phyloP scores from a whole-genome alignment of 345 rosid genomes.

The Syzygium grande region DNA sequence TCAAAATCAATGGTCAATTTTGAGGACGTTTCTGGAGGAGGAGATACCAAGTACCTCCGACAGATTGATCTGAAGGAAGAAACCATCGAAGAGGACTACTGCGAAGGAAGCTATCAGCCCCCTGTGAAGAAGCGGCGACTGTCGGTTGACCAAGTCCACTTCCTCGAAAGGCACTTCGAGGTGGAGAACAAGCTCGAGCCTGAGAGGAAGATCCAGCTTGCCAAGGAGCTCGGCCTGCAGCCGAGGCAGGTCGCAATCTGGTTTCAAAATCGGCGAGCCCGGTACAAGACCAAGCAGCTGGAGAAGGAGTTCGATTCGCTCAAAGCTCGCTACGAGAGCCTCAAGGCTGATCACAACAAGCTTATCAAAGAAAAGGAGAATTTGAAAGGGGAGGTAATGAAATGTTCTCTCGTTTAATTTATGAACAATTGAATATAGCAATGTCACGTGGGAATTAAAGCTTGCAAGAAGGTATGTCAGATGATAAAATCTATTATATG shows the following conservation, averaged over 20 bases:
- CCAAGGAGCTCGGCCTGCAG: conserved; percentile 60
- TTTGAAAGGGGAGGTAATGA: conserved; percentile 47
- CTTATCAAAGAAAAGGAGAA: conserved; percentile 37
- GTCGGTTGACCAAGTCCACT: conserved; percentile 39
- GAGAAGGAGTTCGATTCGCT: conserved; percentile 48
- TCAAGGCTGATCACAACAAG: conserved; percentile 44
- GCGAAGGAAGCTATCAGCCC: conserved; percentile 13
- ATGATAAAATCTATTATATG: not conserved
- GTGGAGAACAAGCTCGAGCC: conserved; percentile 72
- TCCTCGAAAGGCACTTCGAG: conserved; percentile 63
- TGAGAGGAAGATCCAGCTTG: conserved; percentile 59
- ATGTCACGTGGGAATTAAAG: not conserved
- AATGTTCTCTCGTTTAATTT: not conserved
- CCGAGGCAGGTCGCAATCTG: conserved; percentile 80
- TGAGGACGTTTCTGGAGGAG: conserved; percentile 13
- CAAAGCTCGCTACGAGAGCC: conserved; percentile 40
- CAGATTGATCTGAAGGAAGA: conserved; percentile 18
- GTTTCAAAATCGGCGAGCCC: conserved; percentile 79
- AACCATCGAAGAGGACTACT: conserved; percentile 17
- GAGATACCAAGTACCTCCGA: conserved; percentile 5
- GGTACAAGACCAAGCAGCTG: conserved; percentile 62
- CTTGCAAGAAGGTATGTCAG: not conserved
- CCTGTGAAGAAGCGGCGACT: conserved; percentile 60
- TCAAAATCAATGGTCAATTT: conserved; percentile 14
- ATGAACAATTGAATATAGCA: not conserved